Evolutionary conservation across 148 eudicot species (phyloP).

Genomic region (Chenopodium album): DNA sequence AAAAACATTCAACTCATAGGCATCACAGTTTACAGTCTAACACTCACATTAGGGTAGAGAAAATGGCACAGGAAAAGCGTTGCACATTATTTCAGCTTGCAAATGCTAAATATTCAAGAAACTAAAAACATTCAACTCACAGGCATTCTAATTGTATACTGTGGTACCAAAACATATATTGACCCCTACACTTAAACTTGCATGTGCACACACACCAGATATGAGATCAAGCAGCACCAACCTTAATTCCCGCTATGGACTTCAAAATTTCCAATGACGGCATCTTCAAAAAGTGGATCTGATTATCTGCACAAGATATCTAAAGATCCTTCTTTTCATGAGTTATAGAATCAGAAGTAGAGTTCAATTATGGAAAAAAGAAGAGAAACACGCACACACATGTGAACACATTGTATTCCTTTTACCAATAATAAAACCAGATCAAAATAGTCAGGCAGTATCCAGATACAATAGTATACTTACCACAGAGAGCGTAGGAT

Average conservation of each 20-base stretch:
- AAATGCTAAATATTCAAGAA: neutral
- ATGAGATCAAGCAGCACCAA: conserved; percentile 26
- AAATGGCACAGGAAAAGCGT: neutral
- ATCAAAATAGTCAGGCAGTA: conserved; percentile 5
- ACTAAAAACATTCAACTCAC: neutral
- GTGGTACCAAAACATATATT: neutral
- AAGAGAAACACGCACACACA: neutral
- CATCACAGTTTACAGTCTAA: neutral
- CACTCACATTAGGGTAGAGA: neutral
- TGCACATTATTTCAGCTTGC: neutral
- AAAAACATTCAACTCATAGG: neutral
- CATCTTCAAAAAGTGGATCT: conserved; percentile 68
- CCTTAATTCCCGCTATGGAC: conserved; percentile 95
- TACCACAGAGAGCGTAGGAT: conserved; percentile 76
- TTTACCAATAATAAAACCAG: neutral
- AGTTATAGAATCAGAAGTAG: neutral
- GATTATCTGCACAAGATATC: conserved; percentile 95
- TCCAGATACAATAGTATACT: conserved; percentile 22
- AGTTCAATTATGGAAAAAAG: conserved; percentile 1
- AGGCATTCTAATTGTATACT: neutral
- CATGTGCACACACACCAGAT: neutral
- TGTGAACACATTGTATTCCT: neutral
- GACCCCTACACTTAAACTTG: neutral
- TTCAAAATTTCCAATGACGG: conserved; percentile 67
- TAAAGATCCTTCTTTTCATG: conserved; percentile 36